Evolutionary conservation across 352 stramenopile genomes (phyloP).

Genomic region (Globisporangium heterothallicum): DNA sequence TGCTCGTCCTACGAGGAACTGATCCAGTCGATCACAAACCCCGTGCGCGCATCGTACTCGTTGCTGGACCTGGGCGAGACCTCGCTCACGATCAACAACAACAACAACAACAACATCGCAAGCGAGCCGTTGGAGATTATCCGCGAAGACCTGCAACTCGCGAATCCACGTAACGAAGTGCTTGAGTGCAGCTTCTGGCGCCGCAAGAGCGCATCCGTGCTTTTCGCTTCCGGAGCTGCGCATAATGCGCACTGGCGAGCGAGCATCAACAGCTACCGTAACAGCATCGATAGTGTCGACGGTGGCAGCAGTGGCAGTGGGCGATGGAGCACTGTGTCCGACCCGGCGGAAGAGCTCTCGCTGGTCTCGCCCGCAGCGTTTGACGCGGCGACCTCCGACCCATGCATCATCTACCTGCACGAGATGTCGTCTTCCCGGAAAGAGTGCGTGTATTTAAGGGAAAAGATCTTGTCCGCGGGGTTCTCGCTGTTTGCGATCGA

Average conservation of each 20-base stretch:
- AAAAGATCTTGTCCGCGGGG: constrained; percentile 39
- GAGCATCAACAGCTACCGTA: no score
- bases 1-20: constrained; percentile 66
- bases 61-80: constrained; percentile 41
- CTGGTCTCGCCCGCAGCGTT: constrained; percentile 6
- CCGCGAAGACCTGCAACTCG: constrained; percentile 58
- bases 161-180: constrained; percentile 39
- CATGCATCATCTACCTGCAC: constrained; percentile 75
- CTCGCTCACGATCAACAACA: constrained; percentile 13
- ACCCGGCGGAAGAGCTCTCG: constrained; percentile 2
- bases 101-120: constrained; percentile 3
- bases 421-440: constrained; percentile 75
- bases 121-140: constrained; percentile 13
- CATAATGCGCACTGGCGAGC: constrained; percentile 6
- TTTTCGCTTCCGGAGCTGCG: neutral
- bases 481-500: constrained; percentile 77
- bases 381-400: constrained; percentile 11
- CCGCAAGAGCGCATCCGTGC: constrained; percentile 7
- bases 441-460: constrained; percentile 65
- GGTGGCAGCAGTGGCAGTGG: no score
- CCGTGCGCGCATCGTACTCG: constrained; percentile 56
- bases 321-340: constrained; percentile 2
- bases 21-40: constrained; percentile 62
- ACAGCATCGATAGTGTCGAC: neutral
- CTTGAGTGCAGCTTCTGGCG: constrained; percentile 74